Evolutionary conservation across 148 eudicot species (phyloP).

Genomic region (Silene uniflora): DNA sequence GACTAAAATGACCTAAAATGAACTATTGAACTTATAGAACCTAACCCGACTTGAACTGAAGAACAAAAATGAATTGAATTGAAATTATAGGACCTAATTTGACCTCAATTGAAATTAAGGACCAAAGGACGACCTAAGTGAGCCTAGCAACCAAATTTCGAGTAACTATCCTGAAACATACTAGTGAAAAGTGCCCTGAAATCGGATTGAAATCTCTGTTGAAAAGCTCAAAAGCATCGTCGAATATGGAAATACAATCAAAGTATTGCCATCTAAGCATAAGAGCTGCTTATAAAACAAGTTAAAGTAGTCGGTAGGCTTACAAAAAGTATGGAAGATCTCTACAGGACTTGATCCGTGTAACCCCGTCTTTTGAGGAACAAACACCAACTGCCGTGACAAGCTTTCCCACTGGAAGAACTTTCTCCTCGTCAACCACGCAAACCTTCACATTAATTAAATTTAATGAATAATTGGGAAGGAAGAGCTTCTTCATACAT

Average conservation of each 20-base stretch:
- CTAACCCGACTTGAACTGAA: too few relatives aligned
- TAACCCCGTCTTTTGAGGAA: conserved; percentile 47
- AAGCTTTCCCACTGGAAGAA: conserved; percentile 81
- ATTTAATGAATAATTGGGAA: not conserved
- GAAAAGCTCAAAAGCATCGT: not conserved
- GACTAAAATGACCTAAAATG: not conserved
- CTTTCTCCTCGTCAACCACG: conserved; percentile 72
- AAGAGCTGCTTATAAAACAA: not conserved
- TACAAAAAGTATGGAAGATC: conserved; percentile 84
- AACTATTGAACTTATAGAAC: too few relatives aligned
- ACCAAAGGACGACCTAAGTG: not conserved
- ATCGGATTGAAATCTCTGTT: not conserved
- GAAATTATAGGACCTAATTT: not conserved
- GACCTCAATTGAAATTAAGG: not conserved
- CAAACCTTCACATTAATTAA: conserved; percentile 52
- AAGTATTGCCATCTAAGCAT: not conserved
- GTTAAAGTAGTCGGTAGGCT: conserved; percentile 20
- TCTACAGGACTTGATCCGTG: conserved; percentile 61
- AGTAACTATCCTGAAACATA: not conserved
- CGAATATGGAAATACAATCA: not conserved
- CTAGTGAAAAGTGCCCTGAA: not conserved
- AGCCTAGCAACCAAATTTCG: not conserved
- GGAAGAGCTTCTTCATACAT: not conserved
- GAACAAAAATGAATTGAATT: not conserved
- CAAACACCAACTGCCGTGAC: conserved; percentile 79